Conservation (phyloP, 306 rosid species). For the Echinosophora koreensis region DNA sequence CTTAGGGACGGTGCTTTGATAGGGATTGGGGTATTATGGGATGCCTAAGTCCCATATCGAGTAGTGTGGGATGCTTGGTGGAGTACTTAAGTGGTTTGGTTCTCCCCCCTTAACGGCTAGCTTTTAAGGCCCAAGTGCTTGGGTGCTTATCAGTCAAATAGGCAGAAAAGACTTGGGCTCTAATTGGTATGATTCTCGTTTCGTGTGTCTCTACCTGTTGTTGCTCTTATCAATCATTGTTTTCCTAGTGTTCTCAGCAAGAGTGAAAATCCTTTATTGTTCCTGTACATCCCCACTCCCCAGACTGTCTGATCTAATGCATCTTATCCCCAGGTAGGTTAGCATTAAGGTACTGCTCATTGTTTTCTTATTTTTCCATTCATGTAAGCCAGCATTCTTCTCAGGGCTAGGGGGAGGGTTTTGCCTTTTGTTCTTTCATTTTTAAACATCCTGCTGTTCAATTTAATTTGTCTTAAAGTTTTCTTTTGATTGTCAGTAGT, state of each 20-base stretch:
- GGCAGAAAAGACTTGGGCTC: neutral
- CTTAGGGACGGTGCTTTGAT: no score
- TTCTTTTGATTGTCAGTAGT: constrained; percentile 5
- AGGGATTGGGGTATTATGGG: no score
- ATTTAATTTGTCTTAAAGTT: constrained; percentile 11
- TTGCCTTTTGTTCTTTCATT: constrained; percentile 4
- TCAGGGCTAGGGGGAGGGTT: neutral
- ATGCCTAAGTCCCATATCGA: no score
- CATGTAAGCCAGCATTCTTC: constrained; percentile 32
- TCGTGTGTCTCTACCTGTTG: neutral
- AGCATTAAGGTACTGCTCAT: constrained; percentile 32
- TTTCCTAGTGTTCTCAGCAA: constrained; percentile 15
- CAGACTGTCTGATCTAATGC: constrained; percentile 20
- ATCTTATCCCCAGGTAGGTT: constrained; percentile 4
- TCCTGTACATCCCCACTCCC: neutral
- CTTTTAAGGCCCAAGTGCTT: no score
- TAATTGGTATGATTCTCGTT: neutral
- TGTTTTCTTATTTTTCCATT: constrained; percentile 4
- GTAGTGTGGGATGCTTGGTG: no score
- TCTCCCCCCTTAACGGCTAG: no score
- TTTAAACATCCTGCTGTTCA: neutral
- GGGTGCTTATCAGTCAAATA: neutral
- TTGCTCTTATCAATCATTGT: constrained; percentile 27
- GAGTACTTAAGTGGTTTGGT: no score
- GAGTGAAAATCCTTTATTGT: constrained; percentile 13